A percentile compares a stretch with the other conserved stretches of the same genome.
Evolutionary conservation across 768 basidiomycete genomes (phyloP).

Genomic region (Macrolepiota albuminosa): DNA sequence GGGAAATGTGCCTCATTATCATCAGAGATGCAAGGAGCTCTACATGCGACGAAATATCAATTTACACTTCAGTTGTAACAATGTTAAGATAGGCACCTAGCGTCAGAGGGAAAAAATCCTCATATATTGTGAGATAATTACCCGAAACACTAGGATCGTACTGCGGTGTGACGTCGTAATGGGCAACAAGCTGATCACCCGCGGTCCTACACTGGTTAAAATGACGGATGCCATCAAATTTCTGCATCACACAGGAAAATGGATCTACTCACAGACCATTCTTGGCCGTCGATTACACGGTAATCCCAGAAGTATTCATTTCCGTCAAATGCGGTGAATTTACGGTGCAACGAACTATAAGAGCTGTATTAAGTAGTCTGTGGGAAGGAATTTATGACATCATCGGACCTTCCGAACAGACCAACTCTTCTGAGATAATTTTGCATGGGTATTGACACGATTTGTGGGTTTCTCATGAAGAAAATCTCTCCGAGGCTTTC

Average conservation of each 20-base stretch:
- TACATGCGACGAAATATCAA: not conserved
- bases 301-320: not conserved
- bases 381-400: not conserved
- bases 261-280: not conserved
- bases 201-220: constrained; percentile 6
- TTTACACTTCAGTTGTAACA: not conserved
- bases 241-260: not conserved
- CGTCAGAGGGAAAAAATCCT: constrained; percentile 9
- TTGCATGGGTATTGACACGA: not conserved
- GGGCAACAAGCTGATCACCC: constrained; percentile 7
- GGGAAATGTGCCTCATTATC: not conserved
- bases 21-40: constrained; percentile 8
- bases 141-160: constrained; percentile 11
- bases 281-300: not conserved
- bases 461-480: not conserved
- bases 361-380: not conserved
- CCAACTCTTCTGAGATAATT: not conserved
- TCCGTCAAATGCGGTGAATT: not conserved
- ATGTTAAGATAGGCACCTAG: not conserved
- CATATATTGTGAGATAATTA: constrained; percentile 13
- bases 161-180: constrained; percentile 5
- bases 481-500: not conserved
- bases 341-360: not conserved
- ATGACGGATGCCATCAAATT: not conserved
- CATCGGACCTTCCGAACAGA: not conserved